Evolutionary conservation across 2,329 filamentous ascomycete genomes (phyloP).

Genomic region (Aspergillus sp.): DNA sequence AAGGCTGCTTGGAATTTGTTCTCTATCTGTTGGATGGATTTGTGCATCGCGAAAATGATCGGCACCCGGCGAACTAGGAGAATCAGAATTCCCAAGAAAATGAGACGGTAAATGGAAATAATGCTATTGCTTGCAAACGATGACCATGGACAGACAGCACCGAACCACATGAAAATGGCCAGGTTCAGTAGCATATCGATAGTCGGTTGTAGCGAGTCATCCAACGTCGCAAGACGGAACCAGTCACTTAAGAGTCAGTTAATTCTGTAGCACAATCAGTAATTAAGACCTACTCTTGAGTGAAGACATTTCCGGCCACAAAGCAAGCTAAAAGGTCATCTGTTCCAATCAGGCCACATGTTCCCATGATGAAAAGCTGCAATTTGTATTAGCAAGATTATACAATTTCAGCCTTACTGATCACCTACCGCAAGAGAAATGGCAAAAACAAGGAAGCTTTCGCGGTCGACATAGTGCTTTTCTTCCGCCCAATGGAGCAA

Average conservation of each 20-base stretch:
- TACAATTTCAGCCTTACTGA: background rate
- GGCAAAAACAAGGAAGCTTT: conserved; percentile 82
- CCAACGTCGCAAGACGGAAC: conserved; percentile 82
- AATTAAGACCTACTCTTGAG: conserved; percentile 59
- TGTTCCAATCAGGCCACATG: conserved; percentile 77
- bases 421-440: conserved; percentile 64
- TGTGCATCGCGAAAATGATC: conserved; percentile 66
- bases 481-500: conserved; percentile 78
- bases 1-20: conserved; percentile 69
- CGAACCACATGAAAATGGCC: conserved; percentile 83
- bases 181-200: conserved; percentile 93
- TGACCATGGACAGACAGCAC: conserved; percentile 75
- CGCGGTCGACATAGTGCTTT: conserved; percentile 72
- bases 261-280: background rate
- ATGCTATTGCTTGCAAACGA: conserved; percentile 61
- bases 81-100: conserved; percentile 67
- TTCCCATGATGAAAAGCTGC: conserved; percentile 74
- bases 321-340: conserved; percentile 91
- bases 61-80: conserved; percentile 72
- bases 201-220: conserved; percentile 88
- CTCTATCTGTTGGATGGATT: conserved; percentile 71
- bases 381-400: conserved; percentile 5
- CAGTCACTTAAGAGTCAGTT: conserved; percentile 54
- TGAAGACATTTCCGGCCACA: conserved; percentile 83
- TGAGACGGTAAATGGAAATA: conserved; percentile 65